Base-by-base conservation (phyloP, 805 yeast genomes). In the Starmerella stigmatis region DNA sequence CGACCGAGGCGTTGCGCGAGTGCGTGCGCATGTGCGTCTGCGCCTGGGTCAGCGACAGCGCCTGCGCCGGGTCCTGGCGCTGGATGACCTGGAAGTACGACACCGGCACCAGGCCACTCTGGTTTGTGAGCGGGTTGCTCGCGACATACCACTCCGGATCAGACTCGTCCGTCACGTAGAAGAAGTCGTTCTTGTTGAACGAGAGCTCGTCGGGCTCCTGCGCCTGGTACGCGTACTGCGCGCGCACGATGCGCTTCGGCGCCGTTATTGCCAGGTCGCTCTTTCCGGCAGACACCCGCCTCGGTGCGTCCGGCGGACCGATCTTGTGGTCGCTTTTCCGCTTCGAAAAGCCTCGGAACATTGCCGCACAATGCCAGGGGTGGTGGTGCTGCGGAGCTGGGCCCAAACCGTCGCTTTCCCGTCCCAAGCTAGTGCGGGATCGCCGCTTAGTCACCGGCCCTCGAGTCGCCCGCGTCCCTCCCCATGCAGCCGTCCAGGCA, bases 71-170 rank as follows among this genome's bases (percentile, higher is more conserved):
- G 26, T 62, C 66, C 37, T 57, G 64, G 41, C 64, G 48, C 54
- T 58, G 52, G 43, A 88, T 77, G 15, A 77, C 79, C 64, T 86
- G 94, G 63, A 89, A 92, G 61, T 80, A 80, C 10, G 78, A 67
- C 33, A 77, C 77, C 4, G 97, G 97, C 1, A 92, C 97, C 74
- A 83, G 75, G 1, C 98, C 98, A 41, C 75, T 71, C 22, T 73
- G 65, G 55, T 80, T 76, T 27, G 82, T 76, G 38, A 81, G 74
- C 12, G 97, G 96, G 60, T 89, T 86, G 43, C 79, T 76, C 2
- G 94, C 96, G 57, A 85, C 86, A 57, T 77, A 85, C 88, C 94
- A 86, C 33, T 70, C 74, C 11, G 63, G 56, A 53, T 78, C 80
- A 45, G 74, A 69, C 44, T 74, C 75, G 45, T 75, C 73, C 31